Evolutionary conservation across 2,329 filamentous ascomycete species (phyloP).

Genomic region (Ascochyta fabae): DNA sequence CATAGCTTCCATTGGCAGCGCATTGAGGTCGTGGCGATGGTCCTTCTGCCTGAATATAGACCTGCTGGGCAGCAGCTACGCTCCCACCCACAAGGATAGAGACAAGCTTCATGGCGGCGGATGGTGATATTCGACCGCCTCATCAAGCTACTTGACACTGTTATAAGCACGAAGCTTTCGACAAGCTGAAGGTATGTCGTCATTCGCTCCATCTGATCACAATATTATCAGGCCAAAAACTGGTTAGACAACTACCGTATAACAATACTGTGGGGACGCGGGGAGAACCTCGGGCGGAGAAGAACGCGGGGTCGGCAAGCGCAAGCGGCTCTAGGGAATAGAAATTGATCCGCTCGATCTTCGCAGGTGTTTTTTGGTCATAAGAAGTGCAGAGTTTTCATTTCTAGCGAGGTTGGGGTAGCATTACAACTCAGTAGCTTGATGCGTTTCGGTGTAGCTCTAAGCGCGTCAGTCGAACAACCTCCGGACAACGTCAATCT

Average conservation of each 20-base stretch:
- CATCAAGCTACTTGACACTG: not conserved
- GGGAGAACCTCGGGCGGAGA: not conserved
- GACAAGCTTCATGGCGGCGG: slow-evolving; percentile 22
- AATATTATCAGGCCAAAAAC: not conserved
- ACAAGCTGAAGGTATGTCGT: not conserved
- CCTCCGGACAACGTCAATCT: not conserved
- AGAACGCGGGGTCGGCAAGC: slow-evolving; percentile 3
- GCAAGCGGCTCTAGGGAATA: not conserved
- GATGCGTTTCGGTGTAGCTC: not conserved
- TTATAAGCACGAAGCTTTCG: not conserved
- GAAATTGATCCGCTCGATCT: not conserved
- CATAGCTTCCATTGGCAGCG: slow-evolving; percentile 29
- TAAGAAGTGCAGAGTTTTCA: not conserved
- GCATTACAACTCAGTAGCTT: not conserved
- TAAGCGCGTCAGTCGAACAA: not conserved
- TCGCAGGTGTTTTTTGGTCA: not conserved
- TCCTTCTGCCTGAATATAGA: slow-evolving; percentile 43
- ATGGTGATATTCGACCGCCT: not conserved
- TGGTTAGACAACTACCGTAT: not conserved
- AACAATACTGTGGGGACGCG: slow-evolving; percentile 1
- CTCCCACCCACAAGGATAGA: slow-evolving; percentile 14
- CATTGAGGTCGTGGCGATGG: slow-evolving; percentile 39
- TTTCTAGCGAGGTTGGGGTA: not conserved
- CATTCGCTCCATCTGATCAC: slow-evolving; percentile 2
- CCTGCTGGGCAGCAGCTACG: slow-evolving; percentile 41